Percentiles rank a stretch among this genome's conserved stretches.
These are phyloP conservation scores for Amanita polypyramis DNA, from an alignment of 768 basidiomycete genomes.

Conservation along the genomic window DNA sequence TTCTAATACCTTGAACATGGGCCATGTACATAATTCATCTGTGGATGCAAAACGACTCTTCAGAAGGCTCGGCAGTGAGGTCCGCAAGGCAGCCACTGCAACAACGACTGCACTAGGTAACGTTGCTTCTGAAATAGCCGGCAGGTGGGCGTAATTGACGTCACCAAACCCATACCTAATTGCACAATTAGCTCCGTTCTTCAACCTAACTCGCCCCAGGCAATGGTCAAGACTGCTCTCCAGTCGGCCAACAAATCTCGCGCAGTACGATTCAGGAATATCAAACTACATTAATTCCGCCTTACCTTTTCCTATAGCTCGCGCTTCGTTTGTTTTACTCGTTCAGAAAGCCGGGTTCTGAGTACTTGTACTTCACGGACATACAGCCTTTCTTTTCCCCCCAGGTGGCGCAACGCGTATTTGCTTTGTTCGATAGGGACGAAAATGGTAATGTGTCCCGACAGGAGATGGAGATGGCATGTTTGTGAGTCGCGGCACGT, in stretches of 20 bases:
- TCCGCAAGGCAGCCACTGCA: constrained; percentile 64
- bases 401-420: constrained; percentile 57
- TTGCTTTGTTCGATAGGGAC: constrained; percentile 61
- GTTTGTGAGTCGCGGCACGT: constrained; percentile 35
- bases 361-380: constrained; percentile 54
- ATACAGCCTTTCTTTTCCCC: constrained; percentile 62
- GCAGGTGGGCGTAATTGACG: constrained; percentile 23
- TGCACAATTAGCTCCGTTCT: constrained; percentile 46
- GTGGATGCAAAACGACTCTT: constrained; percentile 54
- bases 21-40: constrained; percentile 22
- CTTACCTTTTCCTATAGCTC: constrained; percentile 32
- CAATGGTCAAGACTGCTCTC: constrained; percentile 71
- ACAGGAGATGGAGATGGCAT: constrained; percentile 69
- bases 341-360: constrained; percentile 51
- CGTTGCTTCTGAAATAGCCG: constrained; percentile 45
- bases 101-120: constrained; percentile 66
- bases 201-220: constrained; percentile 80
- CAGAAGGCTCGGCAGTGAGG: constrained; percentile 61
- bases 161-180: not conserved
- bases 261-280: constrained; percentile 27
- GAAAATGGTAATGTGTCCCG: constrained; percentile 60
- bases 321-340: constrained; percentile 84
- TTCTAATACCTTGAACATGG: constrained; percentile 44
- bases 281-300: constrained; percentile 1
- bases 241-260: constrained; percentile 74